Base-by-base conservation (phyloP, 257 asterid species). In the Forsythia suspensa region DNA sequence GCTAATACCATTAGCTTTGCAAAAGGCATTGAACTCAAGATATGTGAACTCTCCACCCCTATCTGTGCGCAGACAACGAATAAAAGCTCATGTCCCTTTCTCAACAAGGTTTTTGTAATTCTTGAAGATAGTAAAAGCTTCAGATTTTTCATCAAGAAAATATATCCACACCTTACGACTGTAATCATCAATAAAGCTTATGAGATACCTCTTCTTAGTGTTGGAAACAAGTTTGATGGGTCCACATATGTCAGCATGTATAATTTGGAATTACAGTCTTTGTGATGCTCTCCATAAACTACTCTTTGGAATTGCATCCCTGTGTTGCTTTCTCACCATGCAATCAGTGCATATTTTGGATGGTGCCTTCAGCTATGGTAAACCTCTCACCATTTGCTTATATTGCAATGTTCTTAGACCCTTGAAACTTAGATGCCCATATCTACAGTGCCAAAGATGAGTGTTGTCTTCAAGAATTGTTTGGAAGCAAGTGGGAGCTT, bases 141-240 rank as follows among this genome's bases (percentile, higher is more conserved):
- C 46, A 70, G 40, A 70, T 13, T 36, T 38, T 38, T 38, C 21
- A 70, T 29, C 44, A 70, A 70, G 43, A 70, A 69, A 63, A 38
- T 6, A 70, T 70, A 70, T 70, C 73, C 51, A 70, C 73, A 36
- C 24, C 73, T 70, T 70, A 39, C 51, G 69, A 63, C 37, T 63
- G 34, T 70, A 38, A 6, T 70, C 73, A 70, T 70, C 73, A 70
- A 70, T 70, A 34, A 39, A 63, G 3, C 13, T 63, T 63, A 63
- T n/a, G 37, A 63, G 2, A 63, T 63, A 63, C 69, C 16, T 63
- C 69, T 2, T 63, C 70, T 63, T 63, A 63, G 12, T 21, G 15
- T 63, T 63, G 70, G 70, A 63, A 21, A 18, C 37, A 18, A 2
- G 70, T 20, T n/a, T 48, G 57, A 48, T 48, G n/a, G 57, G 57